Base-by-base conservation (phyloP, 1,284 basidiomycete genomes). In the Pseudozyma thailandica region DNA sequence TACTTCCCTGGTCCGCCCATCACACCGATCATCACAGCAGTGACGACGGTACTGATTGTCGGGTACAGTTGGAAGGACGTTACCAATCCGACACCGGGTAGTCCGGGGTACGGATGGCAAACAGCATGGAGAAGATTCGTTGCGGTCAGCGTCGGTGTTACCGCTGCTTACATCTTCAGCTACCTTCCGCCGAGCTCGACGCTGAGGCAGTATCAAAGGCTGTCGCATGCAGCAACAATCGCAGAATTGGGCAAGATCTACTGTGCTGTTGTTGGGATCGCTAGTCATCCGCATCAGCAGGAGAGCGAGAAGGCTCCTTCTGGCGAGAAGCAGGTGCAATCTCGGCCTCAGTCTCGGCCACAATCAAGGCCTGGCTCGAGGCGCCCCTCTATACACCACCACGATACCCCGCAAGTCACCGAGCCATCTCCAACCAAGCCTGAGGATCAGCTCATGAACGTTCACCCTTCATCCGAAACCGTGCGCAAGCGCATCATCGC, bases 1-100 rank as follows among this genome's bases (percentile, higher is more conserved):
- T 90, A 93, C 82, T 91, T 88, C 86, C 90, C 91, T 0, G 88
- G 88, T 10, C 87, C 89, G 2, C 88, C 89, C 0, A 88, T 92
- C 85, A 89, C 86, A 38, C 88, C 89, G 53, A 86, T 92, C 49
- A 89, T 94, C 48, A 88, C 90, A 63, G 88, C 89, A 57, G 88
- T 93, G 1, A 92, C 91, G 0, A 83, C 87, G 15, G 86, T 86
- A 28, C 45, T 80, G 9, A 64, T 82, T 35, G 71, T 82, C 37
- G 66, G 80, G 31, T 69, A 81, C 65, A 56, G 61, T 26, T 77
- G 73, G 65, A 77, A 75, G 49, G 77, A 79, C 41, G 54, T 72
- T 10, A 64, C 54, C 12, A 71, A 78, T 31, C 77, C 79, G 10
- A 28, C 63, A 6, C 56, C 51, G 1, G 81, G 62, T 37, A 83